Evolutionary conservation across 352 stramenopile genomes (phyloP).

Genomic region (Phytophthora pisi): DNA sequence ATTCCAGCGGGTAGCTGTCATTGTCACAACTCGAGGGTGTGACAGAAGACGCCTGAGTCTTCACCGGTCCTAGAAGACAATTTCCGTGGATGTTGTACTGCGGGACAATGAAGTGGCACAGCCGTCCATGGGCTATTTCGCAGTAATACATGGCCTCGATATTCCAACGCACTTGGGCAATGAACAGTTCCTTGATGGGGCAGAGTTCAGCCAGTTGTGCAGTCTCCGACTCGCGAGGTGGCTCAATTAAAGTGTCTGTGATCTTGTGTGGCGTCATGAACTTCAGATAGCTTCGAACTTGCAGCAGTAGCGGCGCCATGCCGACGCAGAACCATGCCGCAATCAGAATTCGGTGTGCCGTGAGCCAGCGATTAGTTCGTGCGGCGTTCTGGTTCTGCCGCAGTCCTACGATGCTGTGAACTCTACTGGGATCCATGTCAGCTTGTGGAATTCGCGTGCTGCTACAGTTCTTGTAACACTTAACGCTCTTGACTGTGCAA

Average conservation of each 20-base stretch:
- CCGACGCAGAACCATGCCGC: conserved; percentile 6
- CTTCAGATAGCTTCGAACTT: conserved; percentile 21
- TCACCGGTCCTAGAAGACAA: conserved; percentile 1
- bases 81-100: conserved; percentile 26
- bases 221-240: not conserved
- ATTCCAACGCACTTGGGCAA: conserved; percentile 24
- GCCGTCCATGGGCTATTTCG: not conserved
- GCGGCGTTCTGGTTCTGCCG: not conserved
- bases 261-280: conserved; percentile 26
- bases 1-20: conserved; percentile 6
- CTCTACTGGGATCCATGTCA: not conserved
- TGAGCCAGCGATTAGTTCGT: not conserved
- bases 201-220: not conserved
- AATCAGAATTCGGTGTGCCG: conserved; percentile 4
- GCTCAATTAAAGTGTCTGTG: conserved; percentile 2
- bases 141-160: conserved; percentile 2
- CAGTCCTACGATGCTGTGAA: not conserved
- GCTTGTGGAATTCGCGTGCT: not conserved
- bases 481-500: not conserved
- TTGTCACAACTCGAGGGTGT: conserved; percentile 1
- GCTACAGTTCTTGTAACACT: not conserved
- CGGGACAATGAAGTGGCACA: conserved; percentile 18
- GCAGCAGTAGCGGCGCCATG: conserved; percentile 1
- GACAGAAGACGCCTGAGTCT: not conserved
- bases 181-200: conserved; percentile 11